Evolutionary conservation across 768 basidiomycete species (phyloP).

Genomic region (Tricholoma terreum): DNA sequence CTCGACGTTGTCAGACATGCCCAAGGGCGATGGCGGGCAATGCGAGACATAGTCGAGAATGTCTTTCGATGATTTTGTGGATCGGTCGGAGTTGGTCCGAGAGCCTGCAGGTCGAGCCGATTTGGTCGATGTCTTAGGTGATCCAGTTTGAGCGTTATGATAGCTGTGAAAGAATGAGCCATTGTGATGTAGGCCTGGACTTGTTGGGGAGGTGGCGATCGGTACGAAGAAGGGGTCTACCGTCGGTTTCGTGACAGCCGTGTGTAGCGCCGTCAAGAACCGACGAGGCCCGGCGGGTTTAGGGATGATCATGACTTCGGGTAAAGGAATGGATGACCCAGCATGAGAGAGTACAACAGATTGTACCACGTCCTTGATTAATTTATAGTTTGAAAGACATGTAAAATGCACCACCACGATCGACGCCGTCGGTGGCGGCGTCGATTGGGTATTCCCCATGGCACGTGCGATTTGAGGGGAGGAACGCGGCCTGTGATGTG

Average conservation of each 20-base stretch:
- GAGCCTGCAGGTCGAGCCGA: constrained; percentile 45
- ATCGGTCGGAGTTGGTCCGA: constrained; percentile 62
- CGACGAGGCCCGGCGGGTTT: constrained; percentile 96
- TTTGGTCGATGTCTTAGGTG: constrained; percentile 42
- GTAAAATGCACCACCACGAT: constrained; percentile 87
- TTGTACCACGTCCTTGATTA: constrained; percentile 82
- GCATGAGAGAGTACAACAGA: constrained; percentile 51
- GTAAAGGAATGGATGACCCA: constrained; percentile 45
- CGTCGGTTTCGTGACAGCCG: constrained; percentile 78
- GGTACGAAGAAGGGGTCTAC: constrained; percentile 92
- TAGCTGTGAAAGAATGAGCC: constrained; percentile 43
- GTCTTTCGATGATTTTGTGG: constrained; percentile 53
- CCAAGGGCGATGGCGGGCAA: constrained; percentile 66
- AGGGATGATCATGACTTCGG: constrained; percentile 95
- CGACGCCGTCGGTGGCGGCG: constrained; percentile 27
- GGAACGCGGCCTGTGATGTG: constrained; percentile 73
- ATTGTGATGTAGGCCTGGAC: constrained; percentile 54
- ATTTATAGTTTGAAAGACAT: constrained; percentile 83
- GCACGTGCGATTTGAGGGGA: constrained; percentile 73
- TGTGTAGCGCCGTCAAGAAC: constrained; percentile 88
- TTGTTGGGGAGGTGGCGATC: constrained; percentile 89
- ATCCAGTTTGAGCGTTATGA: constrained; percentile 16
- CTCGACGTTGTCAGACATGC: constrained; percentile 69
- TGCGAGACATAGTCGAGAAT: constrained; percentile 33
- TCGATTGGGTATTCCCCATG: constrained; percentile 33